These are phyloP conservation scores for Aspergillus affinis DNA, from an alignment of 495 filamentous ascomycete species.

Conservation along the genomic window DNA sequence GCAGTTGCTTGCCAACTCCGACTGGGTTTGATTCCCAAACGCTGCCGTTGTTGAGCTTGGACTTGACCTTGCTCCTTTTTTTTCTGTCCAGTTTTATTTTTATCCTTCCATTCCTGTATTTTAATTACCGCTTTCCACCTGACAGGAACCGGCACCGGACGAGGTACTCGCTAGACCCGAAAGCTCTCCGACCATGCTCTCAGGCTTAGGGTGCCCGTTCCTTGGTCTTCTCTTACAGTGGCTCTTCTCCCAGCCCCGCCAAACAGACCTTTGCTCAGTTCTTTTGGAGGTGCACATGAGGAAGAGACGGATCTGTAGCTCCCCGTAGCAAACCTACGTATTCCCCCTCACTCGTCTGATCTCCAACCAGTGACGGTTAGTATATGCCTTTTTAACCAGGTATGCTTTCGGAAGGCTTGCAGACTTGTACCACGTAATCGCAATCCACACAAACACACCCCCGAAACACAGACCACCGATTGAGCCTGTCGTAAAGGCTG, in stretches of 20 bases:
- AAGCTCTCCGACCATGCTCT: neutral
- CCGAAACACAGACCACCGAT: neutral
- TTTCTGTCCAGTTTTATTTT: neutral
- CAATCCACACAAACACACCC: neutral
- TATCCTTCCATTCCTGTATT: neutral
- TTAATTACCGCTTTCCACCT: neutral
- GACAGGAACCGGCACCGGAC: neutral
- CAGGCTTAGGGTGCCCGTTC: constrained; percentile 6
- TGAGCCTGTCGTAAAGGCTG: no score
- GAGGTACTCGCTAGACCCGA: neutral
- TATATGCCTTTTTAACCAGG: neutral
- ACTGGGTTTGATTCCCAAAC: constrained; percentile 1
- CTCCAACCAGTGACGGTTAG: neutral
- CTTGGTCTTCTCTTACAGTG: neutral
- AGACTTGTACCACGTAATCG: constrained; percentile 14
- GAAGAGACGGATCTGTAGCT: neutral
- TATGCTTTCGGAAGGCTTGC: constrained; percentile 16
- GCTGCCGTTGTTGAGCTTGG: neutral
- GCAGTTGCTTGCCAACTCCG: neutral
- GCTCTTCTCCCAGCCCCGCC: constrained; percentile 1
- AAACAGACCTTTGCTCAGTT: neutral
- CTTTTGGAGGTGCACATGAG: no score
- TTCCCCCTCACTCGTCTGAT: neutral
- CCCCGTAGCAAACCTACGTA: neutral
- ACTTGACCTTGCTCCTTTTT: neutral